phyloP scores from a whole-genome alignment of 139 green algal species.

The Chlorella sp. region DNA sequence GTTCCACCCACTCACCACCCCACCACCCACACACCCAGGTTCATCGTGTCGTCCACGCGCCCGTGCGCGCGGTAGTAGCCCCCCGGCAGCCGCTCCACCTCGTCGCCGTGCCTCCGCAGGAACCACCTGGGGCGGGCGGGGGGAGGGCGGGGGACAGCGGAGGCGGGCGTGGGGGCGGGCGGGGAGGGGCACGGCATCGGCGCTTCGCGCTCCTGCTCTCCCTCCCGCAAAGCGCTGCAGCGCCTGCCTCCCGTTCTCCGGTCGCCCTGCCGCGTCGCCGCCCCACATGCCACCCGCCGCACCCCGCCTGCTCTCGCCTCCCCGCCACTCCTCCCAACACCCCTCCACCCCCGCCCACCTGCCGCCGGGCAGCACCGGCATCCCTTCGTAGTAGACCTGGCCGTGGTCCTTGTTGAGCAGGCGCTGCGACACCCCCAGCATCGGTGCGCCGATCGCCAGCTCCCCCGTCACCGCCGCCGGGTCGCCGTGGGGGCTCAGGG shows the following conservation, averaged over 20 bases:
- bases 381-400: constrained; percentile 85
- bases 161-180: not conserved
- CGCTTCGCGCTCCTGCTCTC: not conserved
- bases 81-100: constrained; percentile 72
- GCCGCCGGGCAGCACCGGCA: constrained; percentile 59
- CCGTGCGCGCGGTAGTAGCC: constrained; percentile 70
- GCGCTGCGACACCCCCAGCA: constrained; percentile 79
- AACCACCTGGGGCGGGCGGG: constrained; percentile 14
- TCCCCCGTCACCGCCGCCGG: constrained; percentile 39
- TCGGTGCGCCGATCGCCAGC: constrained; percentile 73
- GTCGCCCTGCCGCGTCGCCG: too few relatives aligned
- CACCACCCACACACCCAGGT: too few relatives aligned
- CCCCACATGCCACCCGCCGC: too few relatives aligned
- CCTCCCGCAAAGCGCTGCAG: too few relatives aligned
- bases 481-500: constrained; percentile 17
- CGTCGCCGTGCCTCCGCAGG: constrained; percentile 90
- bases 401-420: constrained; percentile 88
- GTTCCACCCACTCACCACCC: too few relatives aligned
- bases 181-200: too few relatives aligned
- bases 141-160: too few relatives aligned
- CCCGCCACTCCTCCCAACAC: too few relatives aligned
- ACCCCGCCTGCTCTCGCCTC: too few relatives aligned
- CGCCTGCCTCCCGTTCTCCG: too few relatives aligned
- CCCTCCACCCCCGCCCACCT: not conserved
- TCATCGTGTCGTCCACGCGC: constrained; percentile 96